Base-by-base conservation (phyloP, 1,284 basidiomycete species). In the Heliocybe sulcata region DNA sequence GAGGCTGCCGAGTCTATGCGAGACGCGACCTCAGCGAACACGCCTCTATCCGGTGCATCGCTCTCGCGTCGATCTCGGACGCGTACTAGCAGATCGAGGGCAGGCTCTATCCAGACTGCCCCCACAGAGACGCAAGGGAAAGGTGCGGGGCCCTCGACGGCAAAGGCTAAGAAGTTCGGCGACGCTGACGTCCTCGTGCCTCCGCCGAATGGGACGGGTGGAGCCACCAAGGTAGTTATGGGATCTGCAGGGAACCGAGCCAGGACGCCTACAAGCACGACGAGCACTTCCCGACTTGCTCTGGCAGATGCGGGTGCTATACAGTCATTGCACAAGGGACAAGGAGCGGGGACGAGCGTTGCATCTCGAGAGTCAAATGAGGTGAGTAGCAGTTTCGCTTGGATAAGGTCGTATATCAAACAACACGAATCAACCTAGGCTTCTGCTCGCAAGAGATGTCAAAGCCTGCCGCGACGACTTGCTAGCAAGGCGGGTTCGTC, bases 11-110 rank as follows among this genome's bases (percentile, higher is more conserved):
- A 42, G 19, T 42, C 16, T 20, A 3, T 6, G 16, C 4, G 16
- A 6, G 38, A n/a, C 16, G 38, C 38, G 19, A 16, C n/a, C 16
- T 6, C 4, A 42, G 38, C 16, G 6, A 20, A 8, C 38, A 20
- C 38, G 38, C 19, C 38, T 42, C 38, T n/a, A 16, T 42, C 38
- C 8, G 38, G 38, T 42, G 8, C 47, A 14, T 26, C 47, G 3
- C 47, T 49, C 16, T 3, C 59, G 3, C 68, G 69, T 57, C 68
- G 68, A 50, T 63, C 69, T 19, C 67, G 67, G 45, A 70, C 58
- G 16, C 25, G 57, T 48, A 57, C 57, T 35, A n/a, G n/a, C n/a
- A 59, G 65, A 60, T 68, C 69, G 59, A 68, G 66, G 60, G 69
- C 59, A 45, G 51, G 51, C 29, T 57, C 62, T 42, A n/a, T n/a